phyloP scores from a whole-genome alignment of 345 rosid genomes.

The Sisymbrium irio region DNA sequence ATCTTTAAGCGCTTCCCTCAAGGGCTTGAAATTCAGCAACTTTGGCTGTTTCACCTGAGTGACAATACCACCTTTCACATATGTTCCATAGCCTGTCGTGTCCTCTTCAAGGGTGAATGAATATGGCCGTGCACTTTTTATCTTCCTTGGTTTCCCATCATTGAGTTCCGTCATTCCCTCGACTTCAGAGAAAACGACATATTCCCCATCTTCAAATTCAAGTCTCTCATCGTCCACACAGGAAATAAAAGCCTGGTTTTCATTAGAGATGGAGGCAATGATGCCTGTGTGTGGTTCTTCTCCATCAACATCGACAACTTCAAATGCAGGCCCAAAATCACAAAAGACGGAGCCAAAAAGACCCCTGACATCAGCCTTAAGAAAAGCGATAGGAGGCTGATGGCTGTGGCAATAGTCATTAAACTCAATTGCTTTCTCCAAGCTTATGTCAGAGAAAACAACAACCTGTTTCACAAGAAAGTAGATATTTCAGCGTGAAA shows the following conservation, averaged over 20 bases:
- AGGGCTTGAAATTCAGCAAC: slow-evolving; percentile 75
- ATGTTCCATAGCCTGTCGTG: slow-evolving; percentile 55
- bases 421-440: slow-evolving; percentile 73
- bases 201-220: slow-evolving; percentile 94
- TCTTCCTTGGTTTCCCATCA: slow-evolving; percentile 94
- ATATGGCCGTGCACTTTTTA: slow-evolving; percentile 79
- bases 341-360: slow-evolving; percentile 95
- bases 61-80: slow-evolving; percentile 92
- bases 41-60: slow-evolving; percentile 94
- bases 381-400: slow-evolving; percentile 85
- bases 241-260: slow-evolving; percentile 75
- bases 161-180: slow-evolving; percentile 91
- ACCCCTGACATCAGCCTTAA: slow-evolving; percentile 94
- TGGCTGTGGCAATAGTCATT: slow-evolving; percentile 83
- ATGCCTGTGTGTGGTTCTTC: slow-evolving; percentile 96
- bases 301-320: slow-evolving; percentile 91
- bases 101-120: slow-evolving; percentile 92
- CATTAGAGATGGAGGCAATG: slow-evolving; percentile 91
- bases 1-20: slow-evolving; percentile 81
- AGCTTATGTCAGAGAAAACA: slow-evolving; percentile 77
- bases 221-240: slow-evolving; percentile 98
- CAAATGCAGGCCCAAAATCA: slow-evolving; percentile 93
- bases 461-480: slow-evolving; percentile 64
- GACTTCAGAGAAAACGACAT: slow-evolving; percentile 94
- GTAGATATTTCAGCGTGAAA: slow-evolving; percentile 8